These are phyloP conservation scores for Talaromyces liani DNA, from an alignment of 495 filamentous ascomycete species.

Conservation along the genomic window DNA sequence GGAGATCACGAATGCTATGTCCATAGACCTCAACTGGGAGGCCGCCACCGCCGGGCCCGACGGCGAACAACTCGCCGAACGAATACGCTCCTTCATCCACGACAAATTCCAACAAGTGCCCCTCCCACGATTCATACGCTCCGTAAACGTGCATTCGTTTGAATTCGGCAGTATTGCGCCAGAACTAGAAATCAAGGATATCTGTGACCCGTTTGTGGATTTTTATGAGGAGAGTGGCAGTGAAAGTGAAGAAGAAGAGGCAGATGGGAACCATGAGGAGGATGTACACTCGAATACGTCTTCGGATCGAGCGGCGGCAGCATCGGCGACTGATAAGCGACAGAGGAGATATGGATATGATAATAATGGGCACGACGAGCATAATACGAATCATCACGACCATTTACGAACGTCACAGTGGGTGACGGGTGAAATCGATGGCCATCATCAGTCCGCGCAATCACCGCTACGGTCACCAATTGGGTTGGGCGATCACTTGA, in stretches of 20 bases:
- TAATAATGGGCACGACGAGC: not conserved
- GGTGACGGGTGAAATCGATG: constrained; percentile 1
- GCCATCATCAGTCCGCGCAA: constrained; percentile 11
- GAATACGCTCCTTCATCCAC: constrained; percentile 89
- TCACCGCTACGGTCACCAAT: constrained; percentile 36
- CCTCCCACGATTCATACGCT: constrained; percentile 92
- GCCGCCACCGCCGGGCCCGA: constrained; percentile 84
- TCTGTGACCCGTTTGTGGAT: constrained; percentile 89
- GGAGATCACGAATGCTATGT: constrained; percentile 57
- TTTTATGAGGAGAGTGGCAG: constrained; percentile 86
- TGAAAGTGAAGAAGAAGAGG: constrained; percentile 36
- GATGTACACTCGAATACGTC: not conserved
- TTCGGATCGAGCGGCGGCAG: not conserved
- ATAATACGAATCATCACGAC: not conserved
- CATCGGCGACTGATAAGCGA: not conserved
- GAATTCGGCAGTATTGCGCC: constrained; percentile 81
- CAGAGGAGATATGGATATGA: not conserved
- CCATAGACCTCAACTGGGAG: constrained; percentile 94
- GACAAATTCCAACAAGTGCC: constrained; percentile 86
- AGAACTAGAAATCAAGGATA: constrained; percentile 86
- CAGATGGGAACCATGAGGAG: constrained; percentile 17
- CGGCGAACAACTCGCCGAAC: constrained; percentile 71
- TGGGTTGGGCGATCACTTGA: constrained; percentile 42
- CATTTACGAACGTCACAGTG: not conserved
- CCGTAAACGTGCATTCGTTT: constrained; percentile 89